phyloP scores from a whole-genome alignment of 371 early-diverging fungal species.

The Mortierella sp. region DNA sequence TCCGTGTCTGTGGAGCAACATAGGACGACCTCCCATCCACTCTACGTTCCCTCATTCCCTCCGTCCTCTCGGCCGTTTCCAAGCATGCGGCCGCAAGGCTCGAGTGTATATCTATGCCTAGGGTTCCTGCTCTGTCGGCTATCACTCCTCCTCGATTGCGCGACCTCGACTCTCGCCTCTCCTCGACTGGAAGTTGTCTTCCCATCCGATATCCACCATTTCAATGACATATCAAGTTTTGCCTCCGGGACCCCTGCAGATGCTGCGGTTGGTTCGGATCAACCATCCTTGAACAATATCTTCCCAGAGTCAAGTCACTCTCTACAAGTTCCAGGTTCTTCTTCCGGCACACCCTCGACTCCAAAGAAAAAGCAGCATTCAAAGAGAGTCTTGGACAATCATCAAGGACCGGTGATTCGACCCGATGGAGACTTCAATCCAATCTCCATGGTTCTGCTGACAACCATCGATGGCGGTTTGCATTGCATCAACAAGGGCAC shows the following conservation, averaged over 20 bases:
- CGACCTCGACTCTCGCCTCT: conserved; percentile 8
- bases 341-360: no score
- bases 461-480: conserved; percentile 73
- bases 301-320: no score
- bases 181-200: conserved; percentile 18
- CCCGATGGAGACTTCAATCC: conserved; percentile 37
- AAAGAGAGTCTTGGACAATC: conserved; percentile 8
- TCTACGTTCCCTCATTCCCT: not conserved
- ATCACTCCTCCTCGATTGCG: conserved; percentile 16
- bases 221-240: no score
- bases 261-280: no score
- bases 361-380: not conserved
- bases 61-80: not conserved
- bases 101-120: conserved; percentile 27
- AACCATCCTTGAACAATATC: not conserved
- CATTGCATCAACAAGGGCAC: conserved; percentile 63
- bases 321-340: no score
- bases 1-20: no score
- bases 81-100: conserved; percentile 41
- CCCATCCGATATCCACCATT: no score
- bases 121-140: conserved; percentile 35
- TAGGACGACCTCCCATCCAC: not conserved
- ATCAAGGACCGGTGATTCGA: conserved; percentile 11
- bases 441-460: conserved; percentile 50
- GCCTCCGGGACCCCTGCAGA: no score